A percentile compares a stretch with the other conserved stretches of the same genome.
phyloP scores from a whole-genome alignment of 495 filamentous ascomycete species.

The Penicillium salamii region DNA sequence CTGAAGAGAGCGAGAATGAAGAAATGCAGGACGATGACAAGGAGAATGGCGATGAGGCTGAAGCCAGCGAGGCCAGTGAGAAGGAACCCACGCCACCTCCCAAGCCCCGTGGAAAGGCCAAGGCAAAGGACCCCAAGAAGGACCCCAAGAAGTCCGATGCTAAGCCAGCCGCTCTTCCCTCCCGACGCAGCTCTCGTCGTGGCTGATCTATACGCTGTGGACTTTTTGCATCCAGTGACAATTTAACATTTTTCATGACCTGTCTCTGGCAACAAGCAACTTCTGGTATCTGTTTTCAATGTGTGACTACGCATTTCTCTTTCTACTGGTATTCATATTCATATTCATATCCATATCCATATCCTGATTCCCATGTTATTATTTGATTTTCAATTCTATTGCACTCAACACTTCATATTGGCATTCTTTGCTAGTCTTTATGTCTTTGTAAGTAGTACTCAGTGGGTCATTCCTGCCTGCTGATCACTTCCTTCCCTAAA shows the following conservation, averaged over 20 bases:
- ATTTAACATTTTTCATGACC: neutral
- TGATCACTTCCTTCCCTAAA: too few species aligned
- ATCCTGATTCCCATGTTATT: slow-evolving; percentile 8
- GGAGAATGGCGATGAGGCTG: slow-evolving; percentile 21
- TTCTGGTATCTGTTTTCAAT: neutral
- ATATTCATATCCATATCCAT: slow-evolving; percentile 9
- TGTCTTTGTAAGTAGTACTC: too few species aligned
- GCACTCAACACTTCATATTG: too few species aligned
- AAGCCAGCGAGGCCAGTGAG: slow-evolving; percentile 16
- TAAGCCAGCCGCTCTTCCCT: slow-evolving; percentile 32
- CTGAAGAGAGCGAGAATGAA: slow-evolving; percentile 32
- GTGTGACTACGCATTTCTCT: neutral
- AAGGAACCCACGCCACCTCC: slow-evolving; percentile 25
- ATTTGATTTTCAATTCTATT: too few species aligned
- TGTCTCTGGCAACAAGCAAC: neutral
- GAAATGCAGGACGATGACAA: slow-evolving; percentile 19
- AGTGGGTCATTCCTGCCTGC: too few species aligned
- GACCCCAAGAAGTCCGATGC: slow-evolving; percentile 13
- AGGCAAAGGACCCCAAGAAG: too few species aligned
- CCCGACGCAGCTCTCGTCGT: slow-evolving; percentile 39
- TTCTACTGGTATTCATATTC: slow-evolving; percentile 14
- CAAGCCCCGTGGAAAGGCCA: slow-evolving; percentile 19
- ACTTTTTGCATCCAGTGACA: slow-evolving; percentile 1
- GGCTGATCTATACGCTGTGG: slow-evolving; percentile 18
- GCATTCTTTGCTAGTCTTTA: too few species aligned